These are phyloP conservation scores for Aspergillus pseudoviridinutans DNA, from an alignment of 2,329 filamentous ascomycete genomes.

Conservation along the genomic window DNA sequence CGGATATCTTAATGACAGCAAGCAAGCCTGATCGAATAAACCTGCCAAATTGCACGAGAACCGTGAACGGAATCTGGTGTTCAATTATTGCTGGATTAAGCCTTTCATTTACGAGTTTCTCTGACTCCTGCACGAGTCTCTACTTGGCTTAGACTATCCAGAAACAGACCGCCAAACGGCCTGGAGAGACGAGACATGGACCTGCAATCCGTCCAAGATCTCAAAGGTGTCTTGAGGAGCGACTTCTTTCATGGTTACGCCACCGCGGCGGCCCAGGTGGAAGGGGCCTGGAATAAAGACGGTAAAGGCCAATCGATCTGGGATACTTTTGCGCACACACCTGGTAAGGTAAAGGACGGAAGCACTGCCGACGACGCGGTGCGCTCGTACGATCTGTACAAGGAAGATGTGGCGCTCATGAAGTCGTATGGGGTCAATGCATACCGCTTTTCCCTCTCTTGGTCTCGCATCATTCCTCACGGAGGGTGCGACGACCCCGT, in stretches of 20 bases:
- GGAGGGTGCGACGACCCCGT: constrained; percentile 72
- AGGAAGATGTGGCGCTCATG: constrained; percentile 68
- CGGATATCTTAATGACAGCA: not conserved
- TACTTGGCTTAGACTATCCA: not conserved
- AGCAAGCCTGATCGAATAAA: not conserved
- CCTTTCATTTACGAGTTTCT: not conserved
- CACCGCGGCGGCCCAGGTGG: constrained; percentile 56
- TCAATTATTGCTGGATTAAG: not conserved
- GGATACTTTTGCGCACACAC: constrained; percentile 72
- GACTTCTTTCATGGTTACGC: constrained; percentile 30
- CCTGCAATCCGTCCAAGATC: constrained; percentile 22
- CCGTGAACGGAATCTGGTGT: not conserved
- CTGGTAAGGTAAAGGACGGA: constrained; percentile 73
- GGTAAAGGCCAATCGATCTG: constrained; percentile 75
- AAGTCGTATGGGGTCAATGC: constrained; percentile 66
- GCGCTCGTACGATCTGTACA: constrained; percentile 73
- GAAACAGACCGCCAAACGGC: not conserved
- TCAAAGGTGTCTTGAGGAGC: constrained; percentile 20
- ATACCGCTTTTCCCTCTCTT: constrained; percentile 78
- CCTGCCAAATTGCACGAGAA: not conserved
- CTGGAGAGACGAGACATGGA: constrained; percentile 14
- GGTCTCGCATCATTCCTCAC: constrained; percentile 69
- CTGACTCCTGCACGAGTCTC: not conserved
- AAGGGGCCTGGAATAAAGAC: constrained; percentile 67
- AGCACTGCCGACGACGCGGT: constrained; percentile 70